phyloP scores from a whole-genome alignment of 495 filamentous ascomycete genomes.

The Daldinia loculata region DNA sequence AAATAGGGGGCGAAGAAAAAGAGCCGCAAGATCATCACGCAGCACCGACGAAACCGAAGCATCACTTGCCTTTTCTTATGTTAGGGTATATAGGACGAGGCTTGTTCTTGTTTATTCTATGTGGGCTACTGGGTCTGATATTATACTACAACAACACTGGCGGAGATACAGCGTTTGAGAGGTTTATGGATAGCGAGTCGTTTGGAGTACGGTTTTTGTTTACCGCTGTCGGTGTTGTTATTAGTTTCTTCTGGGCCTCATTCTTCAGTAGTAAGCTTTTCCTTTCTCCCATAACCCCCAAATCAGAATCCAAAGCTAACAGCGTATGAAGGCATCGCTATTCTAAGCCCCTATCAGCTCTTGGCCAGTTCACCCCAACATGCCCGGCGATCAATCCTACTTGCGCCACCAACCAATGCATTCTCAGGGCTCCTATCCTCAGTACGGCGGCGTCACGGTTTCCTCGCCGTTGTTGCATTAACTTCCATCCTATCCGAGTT shows the following conservation, averaged over 20 bases:
- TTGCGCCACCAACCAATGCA: slow-evolving; percentile 48
- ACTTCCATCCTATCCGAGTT: slow-evolving; percentile 51
- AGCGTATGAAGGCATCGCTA: slow-evolving; percentile 25
- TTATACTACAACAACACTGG: slow-evolving; percentile 54
- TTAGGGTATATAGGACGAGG: slow-evolving; percentile 41
- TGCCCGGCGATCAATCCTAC: slow-evolving; percentile 48
- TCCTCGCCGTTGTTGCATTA: slow-evolving; percentile 46
- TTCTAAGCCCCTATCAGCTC: slow-evolving; percentile 46
- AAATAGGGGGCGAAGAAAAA: slow-evolving; percentile 15
- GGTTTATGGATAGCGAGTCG: slow-evolving; percentile 54
- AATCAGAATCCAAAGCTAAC: slow-evolving; percentile 5
- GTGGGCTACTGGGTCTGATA: slow-evolving; percentile 50
- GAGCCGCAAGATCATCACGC: slow-evolving; percentile 21
- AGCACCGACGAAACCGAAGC: slow-evolving; percentile 25
- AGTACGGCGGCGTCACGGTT: slow-evolving; percentile 42
- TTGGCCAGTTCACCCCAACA: slow-evolving; percentile 38
- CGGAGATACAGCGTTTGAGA: slow-evolving; percentile 52
- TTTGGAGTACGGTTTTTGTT: slow-evolving; percentile 59
- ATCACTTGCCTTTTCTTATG: slow-evolving; percentile 49
- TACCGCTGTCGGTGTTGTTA: slow-evolving; percentile 51
- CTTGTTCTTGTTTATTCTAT: slow-evolving; percentile 47
- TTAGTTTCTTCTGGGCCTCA: slow-evolving; percentile 54
- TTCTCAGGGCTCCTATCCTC: slow-evolving; percentile 51
- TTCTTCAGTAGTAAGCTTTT: slow-evolving; percentile 48
- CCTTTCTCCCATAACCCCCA: background rate